A percentile compares a stretch with the other conserved stretches of the same genome.
Evolutionary conservation across 2,329 filamentous ascomycete genomes (phyloP).

Genomic region (Stagonosporopsis cucurbitacearum): DNA sequence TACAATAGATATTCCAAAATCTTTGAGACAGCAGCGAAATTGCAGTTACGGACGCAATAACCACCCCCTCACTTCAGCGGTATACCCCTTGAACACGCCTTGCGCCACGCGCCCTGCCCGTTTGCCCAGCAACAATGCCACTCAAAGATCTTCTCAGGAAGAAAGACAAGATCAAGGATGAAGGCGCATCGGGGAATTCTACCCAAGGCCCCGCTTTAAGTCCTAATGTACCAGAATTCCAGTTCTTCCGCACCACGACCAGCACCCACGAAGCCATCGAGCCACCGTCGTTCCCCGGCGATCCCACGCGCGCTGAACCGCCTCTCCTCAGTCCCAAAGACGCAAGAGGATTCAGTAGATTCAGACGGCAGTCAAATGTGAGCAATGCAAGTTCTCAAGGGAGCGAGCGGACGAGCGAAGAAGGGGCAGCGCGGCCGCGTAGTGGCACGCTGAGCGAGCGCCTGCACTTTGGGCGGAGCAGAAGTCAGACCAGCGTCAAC

Average conservation of each 20-base stretch:
- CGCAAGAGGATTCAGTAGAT: constrained; percentile 37
- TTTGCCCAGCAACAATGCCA: constrained; percentile 56
- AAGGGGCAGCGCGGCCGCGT: constrained; percentile 4
- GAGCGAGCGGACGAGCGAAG: constrained; percentile 8
- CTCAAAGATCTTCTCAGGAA: constrained; percentile 68
- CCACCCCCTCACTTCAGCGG: constrained; percentile 13
- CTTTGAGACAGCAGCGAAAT: constrained; percentile 2
- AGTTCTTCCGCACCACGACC: constrained; percentile 85
- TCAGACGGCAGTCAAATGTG: constrained; percentile 45
- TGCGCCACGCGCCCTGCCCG: constrained; percentile 20
- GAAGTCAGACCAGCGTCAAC: constrained; percentile 69
- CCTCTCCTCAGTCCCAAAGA: constrained; percentile 37
- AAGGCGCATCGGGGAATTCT: constrained; percentile 41
- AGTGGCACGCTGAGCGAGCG: constrained; percentile 54
- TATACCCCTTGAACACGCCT: constrained; percentile 20
- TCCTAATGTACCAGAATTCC: constrained; percentile 66
- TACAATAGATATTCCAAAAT: constrained; percentile 27
- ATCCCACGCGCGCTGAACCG: constrained; percentile 37
- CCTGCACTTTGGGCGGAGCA: constrained; percentile 67
- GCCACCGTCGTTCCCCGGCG: constrained; percentile 65
- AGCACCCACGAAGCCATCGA: constrained; percentile 77
- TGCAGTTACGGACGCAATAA: constrained; percentile 14
- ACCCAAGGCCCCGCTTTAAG: constrained; percentile 34
- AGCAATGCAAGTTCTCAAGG: constrained; percentile 24
- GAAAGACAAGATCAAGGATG: constrained; percentile 63